phyloP scores from a whole-genome alignment of 805 yeast genomes.

The Candida montana region DNA sequence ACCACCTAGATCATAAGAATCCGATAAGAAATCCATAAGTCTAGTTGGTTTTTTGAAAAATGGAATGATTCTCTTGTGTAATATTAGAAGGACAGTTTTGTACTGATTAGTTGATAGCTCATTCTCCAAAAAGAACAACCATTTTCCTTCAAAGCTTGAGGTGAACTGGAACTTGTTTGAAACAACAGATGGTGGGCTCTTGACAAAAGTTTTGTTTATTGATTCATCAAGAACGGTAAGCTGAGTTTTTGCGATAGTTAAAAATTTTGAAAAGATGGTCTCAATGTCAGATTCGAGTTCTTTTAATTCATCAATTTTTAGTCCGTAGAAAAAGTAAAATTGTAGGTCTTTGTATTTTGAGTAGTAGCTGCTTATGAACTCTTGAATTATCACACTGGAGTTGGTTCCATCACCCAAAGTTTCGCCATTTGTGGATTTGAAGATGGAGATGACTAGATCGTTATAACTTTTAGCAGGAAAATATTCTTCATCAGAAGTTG shows the following conservation, averaged over 20 bases:
- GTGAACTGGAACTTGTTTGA: constrained; percentile 44
- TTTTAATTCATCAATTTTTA: constrained; percentile 25
- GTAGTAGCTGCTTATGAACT: constrained; percentile 54
- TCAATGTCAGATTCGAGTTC: constrained; percentile 9
- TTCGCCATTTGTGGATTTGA: constrained; percentile 33
- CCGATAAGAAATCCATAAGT: constrained; percentile 91
- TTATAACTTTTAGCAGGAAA: constrained; percentile 57
- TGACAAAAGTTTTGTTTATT: constrained; percentile 33
- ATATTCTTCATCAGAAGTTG: constrained; percentile 31
- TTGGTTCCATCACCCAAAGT: constrained; percentile 42
- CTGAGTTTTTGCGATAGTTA: constrained; percentile 33
- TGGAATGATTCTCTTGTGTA: constrained; percentile 85
- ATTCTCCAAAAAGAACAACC: constrained; percentile 52
- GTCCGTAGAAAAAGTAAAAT: constrained; percentile 58
- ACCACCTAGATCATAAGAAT: constrained; percentile 62
- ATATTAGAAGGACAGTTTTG: constrained; percentile 58
- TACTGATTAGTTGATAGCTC: constrained; percentile 48
- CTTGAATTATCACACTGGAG: constrained; percentile 43
- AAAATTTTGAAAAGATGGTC: constrained; percentile 31
- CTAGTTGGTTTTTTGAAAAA: constrained; percentile 71
- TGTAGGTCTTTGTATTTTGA: constrained; percentile 69
- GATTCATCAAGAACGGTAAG: constrained; percentile 26
- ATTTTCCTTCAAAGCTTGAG: constrained; percentile 61
- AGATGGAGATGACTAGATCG: constrained; percentile 33
- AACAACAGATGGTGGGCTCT: constrained; percentile 42